Conservation (phyloP, 257 asterid genomes). For the Leptodermis oblonga region DNA sequence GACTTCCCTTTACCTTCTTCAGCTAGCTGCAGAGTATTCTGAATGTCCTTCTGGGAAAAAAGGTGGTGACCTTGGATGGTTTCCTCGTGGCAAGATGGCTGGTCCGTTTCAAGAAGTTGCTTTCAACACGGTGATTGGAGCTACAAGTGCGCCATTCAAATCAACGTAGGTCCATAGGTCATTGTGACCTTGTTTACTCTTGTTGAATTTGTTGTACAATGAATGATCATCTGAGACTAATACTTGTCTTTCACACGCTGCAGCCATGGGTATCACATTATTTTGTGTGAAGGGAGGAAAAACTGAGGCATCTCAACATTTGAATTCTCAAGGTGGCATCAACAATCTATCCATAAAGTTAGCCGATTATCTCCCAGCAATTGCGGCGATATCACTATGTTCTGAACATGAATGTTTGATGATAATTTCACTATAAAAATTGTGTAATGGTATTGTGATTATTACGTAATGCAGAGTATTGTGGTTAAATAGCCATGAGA, state of each 20-base stretch:
- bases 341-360: constrained; percentile 7
- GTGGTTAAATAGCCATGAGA: too few species aligned
- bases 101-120: constrained; percentile 99
- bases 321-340: too few species aligned
- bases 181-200: constrained; percentile 5
- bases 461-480: too few species aligned
- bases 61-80: constrained; percentile 99
- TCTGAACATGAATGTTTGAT: constrained; percentile 2
- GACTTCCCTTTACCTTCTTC: constrained; percentile 17
- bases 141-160: constrained; percentile 84
- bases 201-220: not conserved
- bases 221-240: too few species aligned
- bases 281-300: constrained; percentile 94
- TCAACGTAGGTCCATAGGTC: constrained; percentile 63
- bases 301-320: too few species aligned
- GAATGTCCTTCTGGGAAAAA: constrained; percentile 99
- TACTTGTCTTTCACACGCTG: constrained; percentile 11
- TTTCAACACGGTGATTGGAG: constrained; percentile 81
- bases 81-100: constrained; percentile 99
- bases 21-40: constrained; percentile 89
- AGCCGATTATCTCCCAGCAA: constrained; percentile 13
- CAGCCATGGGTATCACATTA: constrained; percentile 97
- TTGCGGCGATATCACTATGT: not conserved
- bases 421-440: constrained; percentile 4
- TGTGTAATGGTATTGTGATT: not conserved